Percentiles rank a stretch among this genome's conserved stretches.
phyloP scores from a whole-genome alignment of 352 stramenopile genomes.

The Vaucheria bursata region DNA sequence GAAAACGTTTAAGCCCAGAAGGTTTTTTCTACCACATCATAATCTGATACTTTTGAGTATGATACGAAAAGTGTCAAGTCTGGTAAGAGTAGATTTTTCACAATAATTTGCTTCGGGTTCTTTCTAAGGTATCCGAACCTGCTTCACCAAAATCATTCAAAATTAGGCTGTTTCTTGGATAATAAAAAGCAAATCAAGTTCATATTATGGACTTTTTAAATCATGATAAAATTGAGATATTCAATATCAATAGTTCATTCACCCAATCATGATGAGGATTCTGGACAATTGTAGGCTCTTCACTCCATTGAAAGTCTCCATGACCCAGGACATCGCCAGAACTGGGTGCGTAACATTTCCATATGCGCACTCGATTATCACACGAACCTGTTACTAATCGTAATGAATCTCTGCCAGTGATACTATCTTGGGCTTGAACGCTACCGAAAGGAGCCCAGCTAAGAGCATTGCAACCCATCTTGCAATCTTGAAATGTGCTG shows the following conservation, averaged over 20 bases:
- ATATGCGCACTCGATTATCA: constrained; percentile 95
- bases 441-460: constrained; percentile 79
- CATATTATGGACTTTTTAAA: not conserved
- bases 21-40: too few relatives aligned
- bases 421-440: too few relatives aligned
- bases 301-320: not conserved
- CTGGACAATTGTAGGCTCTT: not conserved
- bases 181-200: not conserved
- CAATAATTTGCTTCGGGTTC: too few relatives aligned
- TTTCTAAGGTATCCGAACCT: too few relatives aligned
- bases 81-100: too few relatives aligned
- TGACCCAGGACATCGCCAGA: not conserved
- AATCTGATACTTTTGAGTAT: too few relatives aligned
- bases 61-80: too few relatives aligned
- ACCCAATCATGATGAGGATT: constrained; percentile 76
- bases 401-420: constrained; percentile 25
- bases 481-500: constrained; percentile 76
- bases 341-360: constrained; percentile 52
- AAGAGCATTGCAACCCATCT: constrained; percentile 89
- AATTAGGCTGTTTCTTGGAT: too few relatives aligned
- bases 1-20: too few relatives aligned
- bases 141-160: too few relatives aligned
- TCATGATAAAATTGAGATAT: not conserved
- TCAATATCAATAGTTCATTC: too few relatives aligned
- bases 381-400: constrained; percentile 82